Evolutionary conservation across 257 asterid genomes (phyloP).

Genomic region (Linderniella brevidens): DNA sequence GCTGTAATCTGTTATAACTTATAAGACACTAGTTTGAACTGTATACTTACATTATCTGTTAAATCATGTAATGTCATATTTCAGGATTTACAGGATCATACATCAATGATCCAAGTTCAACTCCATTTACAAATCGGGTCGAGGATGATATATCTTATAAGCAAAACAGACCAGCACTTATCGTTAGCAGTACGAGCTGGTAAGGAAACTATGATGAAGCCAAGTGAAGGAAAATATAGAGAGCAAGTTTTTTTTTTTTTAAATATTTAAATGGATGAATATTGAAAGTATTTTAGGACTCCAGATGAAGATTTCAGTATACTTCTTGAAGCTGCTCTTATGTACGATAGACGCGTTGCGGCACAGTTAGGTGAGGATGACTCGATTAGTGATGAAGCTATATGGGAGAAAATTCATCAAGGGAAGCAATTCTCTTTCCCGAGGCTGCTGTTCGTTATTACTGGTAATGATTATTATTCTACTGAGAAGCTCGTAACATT

Average conservation of each 20-base stretch:
- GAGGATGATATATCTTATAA: slow-evolving; percentile 41
- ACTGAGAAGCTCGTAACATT: background rate
- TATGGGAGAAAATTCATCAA: slow-evolving; percentile 48
- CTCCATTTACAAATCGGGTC: slow-evolving; percentile 49
- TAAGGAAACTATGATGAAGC: slow-evolving; percentile 9
- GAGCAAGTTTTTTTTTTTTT: background rate
- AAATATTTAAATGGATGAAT: background rate
- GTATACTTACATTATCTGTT: slow-evolving; percentile 1
- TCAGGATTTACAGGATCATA: slow-evolving; percentile 26
- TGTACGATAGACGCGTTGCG: slow-evolving; percentile 92
- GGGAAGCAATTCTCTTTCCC: slow-evolving; percentile 58
- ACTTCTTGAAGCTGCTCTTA: slow-evolving; percentile 89
- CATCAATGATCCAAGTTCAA: slow-evolving; percentile 24
- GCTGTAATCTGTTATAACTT: slow-evolving; percentile 5
- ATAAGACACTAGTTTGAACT: slow-evolving; percentile 7
- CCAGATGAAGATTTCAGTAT: slow-evolving; percentile 91
- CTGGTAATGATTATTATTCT: slow-evolving; percentile 37
- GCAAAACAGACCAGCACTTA: slow-evolving; percentile 73
- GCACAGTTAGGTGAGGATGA: slow-evolving; percentile 67
- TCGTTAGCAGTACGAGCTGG: slow-evolving; percentile 98
- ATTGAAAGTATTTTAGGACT: slow-evolving; percentile 42
- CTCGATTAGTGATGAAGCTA: slow-evolving; percentile 34
- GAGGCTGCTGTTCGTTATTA: slow-evolving; percentile 73
- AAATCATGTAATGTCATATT: slow-evolving; percentile 1
- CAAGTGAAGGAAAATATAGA: too few species aligned